Conservation (phyloP, 1,284 basidiomycete species). For the Apiotrichum brassicae region DNA sequence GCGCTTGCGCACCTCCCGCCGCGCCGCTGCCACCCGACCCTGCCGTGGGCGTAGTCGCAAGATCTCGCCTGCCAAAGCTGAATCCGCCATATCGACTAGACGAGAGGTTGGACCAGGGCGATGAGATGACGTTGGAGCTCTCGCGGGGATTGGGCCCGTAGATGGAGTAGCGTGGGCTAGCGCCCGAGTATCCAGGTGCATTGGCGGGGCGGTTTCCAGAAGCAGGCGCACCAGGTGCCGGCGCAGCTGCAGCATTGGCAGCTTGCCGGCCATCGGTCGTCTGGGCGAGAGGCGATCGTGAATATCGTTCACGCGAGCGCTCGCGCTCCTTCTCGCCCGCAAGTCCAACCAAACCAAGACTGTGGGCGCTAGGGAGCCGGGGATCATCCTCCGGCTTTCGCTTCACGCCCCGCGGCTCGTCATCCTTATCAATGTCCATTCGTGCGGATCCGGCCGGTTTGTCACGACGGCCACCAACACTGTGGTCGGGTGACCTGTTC, state of each 20-base stretch:
- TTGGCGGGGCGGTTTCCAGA: conserved; percentile 1
- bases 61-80: conserved; percentile 27
- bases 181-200: conserved; percentile 3
- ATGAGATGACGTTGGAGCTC: conserved; percentile 13
- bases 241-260: conserved; percentile 5
- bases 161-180: conserved; percentile 31
- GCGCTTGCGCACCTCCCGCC: conserved; percentile 8
- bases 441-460: no score
- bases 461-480: conserved; percentile 18
- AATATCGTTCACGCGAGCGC: conserved; percentile 29
- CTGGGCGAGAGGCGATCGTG: conserved; percentile 28
- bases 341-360: conserved; percentile 22
- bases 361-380: conserved; percentile 23
- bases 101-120: conserved; percentile 27
- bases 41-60: conserved; percentile 10
- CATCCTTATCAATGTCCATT: conserved; percentile 28
- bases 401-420: conserved; percentile 36
- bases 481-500: conserved; percentile 22
- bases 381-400: conserved; percentile 37
- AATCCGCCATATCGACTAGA: conserved; percentile 25
- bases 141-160: conserved; percentile 40
- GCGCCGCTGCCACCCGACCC: no score
- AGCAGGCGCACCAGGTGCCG: background rate
- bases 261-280: conserved; percentile 9
- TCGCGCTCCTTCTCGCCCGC: conserved; percentile 26